Percentiles rank a stretch among this genome's conserved stretches.
Conservation (phyloP, 225 moss, liverwort and hornwort genomes). For the Pleurozium schreberi region DNA sequence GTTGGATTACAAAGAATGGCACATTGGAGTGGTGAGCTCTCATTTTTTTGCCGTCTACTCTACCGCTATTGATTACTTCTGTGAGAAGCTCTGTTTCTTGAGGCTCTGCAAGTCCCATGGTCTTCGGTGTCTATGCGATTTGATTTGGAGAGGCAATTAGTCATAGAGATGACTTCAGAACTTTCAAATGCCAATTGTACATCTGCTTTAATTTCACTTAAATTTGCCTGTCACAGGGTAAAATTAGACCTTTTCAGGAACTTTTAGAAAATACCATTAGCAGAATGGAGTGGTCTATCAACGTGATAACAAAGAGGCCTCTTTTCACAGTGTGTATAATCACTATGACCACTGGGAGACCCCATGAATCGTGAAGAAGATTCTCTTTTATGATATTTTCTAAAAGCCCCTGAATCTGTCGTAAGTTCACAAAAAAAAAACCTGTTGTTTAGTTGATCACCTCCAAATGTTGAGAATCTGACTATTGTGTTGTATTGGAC, state of each 20-base stretch:
- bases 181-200: neutral
- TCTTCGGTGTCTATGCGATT: neutral
- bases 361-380: neutral
- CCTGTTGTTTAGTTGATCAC: neutral
- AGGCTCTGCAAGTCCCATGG: neutral
- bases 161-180: neutral
- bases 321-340: neutral
- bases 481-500: neutral
- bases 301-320: neutral
- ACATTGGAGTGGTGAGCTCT: constrained; percentile 77
- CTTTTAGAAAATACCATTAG: neutral
- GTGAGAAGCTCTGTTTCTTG: neutral
- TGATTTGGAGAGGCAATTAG: neutral
- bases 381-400: neutral
- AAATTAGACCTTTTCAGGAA: neutral
- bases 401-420: neutral
- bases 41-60: neutral
- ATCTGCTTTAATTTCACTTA: neutral
- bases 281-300: neutral
- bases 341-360: neutral
- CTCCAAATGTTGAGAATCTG: neutral
- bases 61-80: neutral
- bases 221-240: neutral
- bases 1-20: constrained; percentile 85
- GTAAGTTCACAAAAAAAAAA: neutral